Evolutionary conservation across 331 rosid species (phyloP).

Genomic region (Malus hybrid): DNA sequence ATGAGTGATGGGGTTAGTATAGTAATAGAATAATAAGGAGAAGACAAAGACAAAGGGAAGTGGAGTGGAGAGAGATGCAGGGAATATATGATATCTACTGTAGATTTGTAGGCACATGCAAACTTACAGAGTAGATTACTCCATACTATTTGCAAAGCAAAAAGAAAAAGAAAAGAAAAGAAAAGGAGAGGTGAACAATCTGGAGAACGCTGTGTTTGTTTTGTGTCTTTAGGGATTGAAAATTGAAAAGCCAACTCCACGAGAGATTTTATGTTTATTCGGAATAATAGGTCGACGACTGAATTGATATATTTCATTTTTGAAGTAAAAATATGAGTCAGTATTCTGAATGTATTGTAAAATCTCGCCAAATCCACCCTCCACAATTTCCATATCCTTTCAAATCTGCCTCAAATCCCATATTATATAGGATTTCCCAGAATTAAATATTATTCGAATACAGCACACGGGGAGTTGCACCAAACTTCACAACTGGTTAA

Average conservation of each 20-base stretch:
- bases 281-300: no score
- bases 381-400: slow-evolving; percentile 37
- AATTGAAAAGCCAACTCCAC: background rate
- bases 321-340: background rate
- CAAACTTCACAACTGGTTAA: background rate
- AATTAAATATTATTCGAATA: slow-evolving; percentile 1
- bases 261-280: no score
- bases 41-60: slow-evolving; percentile 37
- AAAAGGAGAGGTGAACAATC: background rate
- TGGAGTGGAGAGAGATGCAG: slow-evolving; percentile 52
- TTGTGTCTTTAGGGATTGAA: background rate
- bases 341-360: no score
- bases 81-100: slow-evolving; percentile 62
- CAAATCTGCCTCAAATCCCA: slow-evolving; percentile 34
- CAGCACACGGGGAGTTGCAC: slow-evolving; percentile 48
- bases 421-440: slow-evolving; percentile 26
- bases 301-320: no score
- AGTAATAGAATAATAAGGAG: background rate
- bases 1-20: slow-evolving; percentile 20
- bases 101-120: slow-evolving; percentile 77
- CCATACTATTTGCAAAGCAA: slow-evolving; percentile 30
- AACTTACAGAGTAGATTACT: slow-evolving; percentile 32
- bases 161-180: no score
- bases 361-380: background rate
- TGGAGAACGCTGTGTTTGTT: slow-evolving; percentile 16